Evolutionary conservation across 2,329 filamentous ascomycete species (phyloP), one percentile per base, ranked within the genome.

Genomic region (Gaeumannomyces tritici): DNA sequence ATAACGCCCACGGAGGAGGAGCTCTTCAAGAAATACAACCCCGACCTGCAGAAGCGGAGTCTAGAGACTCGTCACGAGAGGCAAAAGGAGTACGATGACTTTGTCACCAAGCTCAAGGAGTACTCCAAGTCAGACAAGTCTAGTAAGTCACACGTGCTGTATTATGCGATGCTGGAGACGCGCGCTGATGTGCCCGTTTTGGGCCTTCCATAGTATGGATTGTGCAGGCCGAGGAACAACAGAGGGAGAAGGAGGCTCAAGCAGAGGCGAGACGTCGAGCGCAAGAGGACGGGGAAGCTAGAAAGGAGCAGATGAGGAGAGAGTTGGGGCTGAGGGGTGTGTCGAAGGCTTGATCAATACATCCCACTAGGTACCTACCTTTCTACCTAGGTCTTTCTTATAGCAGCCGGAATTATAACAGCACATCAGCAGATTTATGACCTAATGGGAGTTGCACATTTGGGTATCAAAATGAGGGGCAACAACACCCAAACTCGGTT

Each of bases 41-140:
- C 93, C 0, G 95, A 98, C 42, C 83, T 99, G n/a, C 90, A 95
- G 72, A 90, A 90, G 74, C 85, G 89, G 71, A 92, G 90, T 65
- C 78, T 96, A n/a, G 92, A 93, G 74, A 84, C 87, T 63, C 84
- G 91, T 24, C 81, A 88, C 63, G 85, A 89, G 73, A 84, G 84
- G 64, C 86, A 95, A 71, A 83, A 93, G 74, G 92, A 97, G 64
- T 96, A 96, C 69, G 90, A 97, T 71, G 84, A 92, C 62, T 98
- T 96, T 71, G 89, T 97, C 31, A 83, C 72, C 59, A 86, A 88
- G 69, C 76, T 99, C 72, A 97, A 96, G 80, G 85, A 93, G 69
- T 91, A 93, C 73, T 90, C 91, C 29, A 96, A 93, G 78, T 95
- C 89, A 18, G 89, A 96, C 72, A 96, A 93, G 77, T 90, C 90